Evolutionary conservation across 169 alveolate genomes (phyloP), one percentile per base, ranked within the genome.

Genomic region (Plasmodium vinckei): DNA sequence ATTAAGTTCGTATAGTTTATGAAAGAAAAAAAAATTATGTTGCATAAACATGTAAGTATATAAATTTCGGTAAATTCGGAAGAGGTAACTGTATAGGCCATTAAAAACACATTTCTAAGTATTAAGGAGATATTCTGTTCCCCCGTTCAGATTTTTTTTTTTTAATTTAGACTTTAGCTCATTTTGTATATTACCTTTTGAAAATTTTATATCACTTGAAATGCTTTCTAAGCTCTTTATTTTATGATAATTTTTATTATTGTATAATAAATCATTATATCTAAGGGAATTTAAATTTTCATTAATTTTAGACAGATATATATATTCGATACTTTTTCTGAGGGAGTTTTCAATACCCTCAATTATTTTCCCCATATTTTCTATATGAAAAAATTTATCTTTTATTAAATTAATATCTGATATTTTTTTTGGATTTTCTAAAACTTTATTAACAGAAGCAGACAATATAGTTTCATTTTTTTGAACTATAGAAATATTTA

Each of bases 311-410:
- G 67, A 23, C 3, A 75, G 47, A 23, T 75, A 75, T 47, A 75
- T 75, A 63, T 75, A 75, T 75, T 75, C 88, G 51, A 75, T 75
- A 33, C 88, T 75, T 75, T 75, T 75, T 39, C 88, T 61, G 0
- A 75, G 39, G 12, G 88, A 75, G 51, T 75, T 75, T 25, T 75
- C 88, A 17, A 75, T 75, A 39, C 88, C 42, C 64, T 75, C 88
- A 63, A 75, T 75, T 64, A 75, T 61, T 63, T 75, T 63, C 0
- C 88, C 88, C 75, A 75, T 75, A 67, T 75, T 75, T 49, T 75
- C 69, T 56, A 75, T 75, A 67, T 75, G 88, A 23, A 63, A 75
- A 63, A 10, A 75, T 63, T 75, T 61, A 42, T 75, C 88, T 68
- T 75, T 75, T 17, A 75, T 17, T 67, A 75, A 61, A 75, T 75